Evolutionary conservation across 2,329 filamentous ascomycete species (phyloP), one percentile per base, ranked within the genome.

Genomic region (Trichoderma simmonsii): DNA sequence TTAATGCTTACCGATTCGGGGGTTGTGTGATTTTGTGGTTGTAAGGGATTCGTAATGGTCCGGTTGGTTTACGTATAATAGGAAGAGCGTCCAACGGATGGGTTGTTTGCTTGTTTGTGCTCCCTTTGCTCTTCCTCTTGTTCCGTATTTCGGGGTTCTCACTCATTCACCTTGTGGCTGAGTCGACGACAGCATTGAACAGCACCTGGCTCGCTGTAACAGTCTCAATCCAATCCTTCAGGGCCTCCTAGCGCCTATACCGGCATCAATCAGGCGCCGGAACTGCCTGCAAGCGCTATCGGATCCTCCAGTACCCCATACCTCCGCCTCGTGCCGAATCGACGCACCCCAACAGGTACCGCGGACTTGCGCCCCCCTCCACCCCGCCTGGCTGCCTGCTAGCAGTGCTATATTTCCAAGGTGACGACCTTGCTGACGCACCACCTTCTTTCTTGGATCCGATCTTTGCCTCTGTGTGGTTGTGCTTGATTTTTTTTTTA

Each of bases 401-500:
- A 60, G 57, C 57, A 34, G 30, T 30, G 15, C 15, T 59, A 21
- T 21, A 15, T 60, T 12, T 61, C 30, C 59, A 36, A 9, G 30
- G 9, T 32, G n/a, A 32, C 21, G 64, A 59, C n/a, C 12, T 30
- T 70, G 67, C 67, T 70, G 67, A 70, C 67, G 67, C 67, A 70
- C 66, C 56, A 61, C 67, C 67, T 34, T 32, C 56, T 69, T 9
- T 36, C 28, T 18, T 54, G 57, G 56, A 62, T 54, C 67, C 67
- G 57, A 32, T 62, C 67, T 28, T 39, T 61, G 32, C 24, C 56
- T 68, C 28, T 62, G 28, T 61, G 39, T 9, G 26, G 24, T 68
- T 68, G 26, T 67, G 12, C 56, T 68, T 48, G 30, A 34, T 26
- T 61, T 61, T 30, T 30, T 34, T 39, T 24, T 24, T 18, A 39